Percentiles rank a stretch among this genome's conserved stretches.
phyloP scores from a whole-genome alignment of 2,329 filamentous ascomycete species.

The Calonectria crousiana region DNA sequence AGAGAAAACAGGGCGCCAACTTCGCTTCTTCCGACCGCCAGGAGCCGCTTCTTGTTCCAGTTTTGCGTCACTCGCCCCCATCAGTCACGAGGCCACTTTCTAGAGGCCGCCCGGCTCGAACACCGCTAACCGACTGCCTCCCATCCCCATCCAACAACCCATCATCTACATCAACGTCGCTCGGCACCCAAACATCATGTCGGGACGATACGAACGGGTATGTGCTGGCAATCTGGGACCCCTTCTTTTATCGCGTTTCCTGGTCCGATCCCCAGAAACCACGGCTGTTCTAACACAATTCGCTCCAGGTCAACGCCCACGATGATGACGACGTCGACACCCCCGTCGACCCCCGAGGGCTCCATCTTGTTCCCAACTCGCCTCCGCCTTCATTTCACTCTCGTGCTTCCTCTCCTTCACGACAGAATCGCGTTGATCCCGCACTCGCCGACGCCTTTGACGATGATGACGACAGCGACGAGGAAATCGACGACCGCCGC shows the following conservation, averaged over 20 bases:
- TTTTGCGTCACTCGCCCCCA: slow-evolving; percentile 12
- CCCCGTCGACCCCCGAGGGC: slow-evolving; percentile 49
- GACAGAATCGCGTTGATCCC: slow-evolving; percentile 70
- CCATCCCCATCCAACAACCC: slow-evolving; percentile 9
- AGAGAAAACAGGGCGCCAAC: background rate
- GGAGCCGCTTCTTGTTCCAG: slow-evolving; percentile 15
- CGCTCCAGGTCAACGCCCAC: slow-evolving; percentile 66
- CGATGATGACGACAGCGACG: slow-evolving; percentile 81
- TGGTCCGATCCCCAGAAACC: background rate
- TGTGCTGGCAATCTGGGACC: slow-evolving; percentile 35
- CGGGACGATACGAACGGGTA: slow-evolving; percentile 71
- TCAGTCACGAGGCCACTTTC: slow-evolving; percentile 32
- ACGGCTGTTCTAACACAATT: slow-evolving; percentile 26
- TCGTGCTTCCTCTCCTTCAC: slow-evolving; percentile 72
- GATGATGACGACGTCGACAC: slow-evolving; percentile 63
- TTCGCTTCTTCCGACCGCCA: slow-evolving; percentile 13
- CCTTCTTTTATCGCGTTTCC: background rate
- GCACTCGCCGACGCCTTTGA: slow-evolving; percentile 96
- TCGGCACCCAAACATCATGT: slow-evolving; percentile 55
- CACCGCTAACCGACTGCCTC: slow-evolving; percentile 22
- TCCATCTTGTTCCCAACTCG: slow-evolving; percentile 65
- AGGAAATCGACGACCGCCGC: slow-evolving; percentile 82
- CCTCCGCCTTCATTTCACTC: slow-evolving; percentile 91
- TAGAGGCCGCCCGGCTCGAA: slow-evolving; percentile 39
- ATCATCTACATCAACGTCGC: slow-evolving; percentile 3